phyloP scores from a whole-genome alignment of 352 stramenopile genomes.

The Thraustotheca clavata region DNA sequence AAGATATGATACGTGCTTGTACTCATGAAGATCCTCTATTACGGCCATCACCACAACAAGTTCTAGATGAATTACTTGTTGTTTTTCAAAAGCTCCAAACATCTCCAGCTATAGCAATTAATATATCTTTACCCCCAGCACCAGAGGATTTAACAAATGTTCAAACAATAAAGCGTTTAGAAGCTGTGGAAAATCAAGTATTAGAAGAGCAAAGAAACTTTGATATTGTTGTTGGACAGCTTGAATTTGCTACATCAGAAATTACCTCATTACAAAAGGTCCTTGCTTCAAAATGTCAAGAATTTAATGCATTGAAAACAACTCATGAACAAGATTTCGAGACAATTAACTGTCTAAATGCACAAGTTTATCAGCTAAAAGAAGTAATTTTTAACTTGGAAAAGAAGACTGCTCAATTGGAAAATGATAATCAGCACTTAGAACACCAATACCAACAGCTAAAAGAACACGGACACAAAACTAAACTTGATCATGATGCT shows the following conservation, averaged over 20 bases:
- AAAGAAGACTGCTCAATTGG: background rate
- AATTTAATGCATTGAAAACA: background rate
- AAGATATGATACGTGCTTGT: background rate
- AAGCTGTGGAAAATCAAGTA: constrained; percentile 50
- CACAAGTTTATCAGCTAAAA: too few species aligned
- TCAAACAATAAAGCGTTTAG: constrained; percentile 34
- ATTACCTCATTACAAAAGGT: background rate
- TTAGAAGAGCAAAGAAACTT: constrained; percentile 66
- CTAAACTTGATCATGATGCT: background rate
- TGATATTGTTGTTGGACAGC: constrained; percentile 32
- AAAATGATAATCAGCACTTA: background rate
- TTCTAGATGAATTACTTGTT: background rate
- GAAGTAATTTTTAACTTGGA: too few species aligned
- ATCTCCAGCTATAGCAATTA: background rate
- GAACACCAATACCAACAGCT: background rate
- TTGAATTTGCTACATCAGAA: constrained; percentile 20
- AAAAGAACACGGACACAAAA: background rate
- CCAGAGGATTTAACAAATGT: background rate
- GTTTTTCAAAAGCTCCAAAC: background rate
- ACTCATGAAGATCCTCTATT: background rate
- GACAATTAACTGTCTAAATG: background rate
- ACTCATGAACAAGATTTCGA: background rate
- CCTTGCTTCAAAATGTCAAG: background rate
- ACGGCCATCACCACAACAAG: background rate
- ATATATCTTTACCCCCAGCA: background rate